A percentile compares a stretch with the other conserved stretches of the same genome.
phyloP scores from a whole-genome alignment of 23 red algal genomes.

The Gracilaria domingensis region DNA sequence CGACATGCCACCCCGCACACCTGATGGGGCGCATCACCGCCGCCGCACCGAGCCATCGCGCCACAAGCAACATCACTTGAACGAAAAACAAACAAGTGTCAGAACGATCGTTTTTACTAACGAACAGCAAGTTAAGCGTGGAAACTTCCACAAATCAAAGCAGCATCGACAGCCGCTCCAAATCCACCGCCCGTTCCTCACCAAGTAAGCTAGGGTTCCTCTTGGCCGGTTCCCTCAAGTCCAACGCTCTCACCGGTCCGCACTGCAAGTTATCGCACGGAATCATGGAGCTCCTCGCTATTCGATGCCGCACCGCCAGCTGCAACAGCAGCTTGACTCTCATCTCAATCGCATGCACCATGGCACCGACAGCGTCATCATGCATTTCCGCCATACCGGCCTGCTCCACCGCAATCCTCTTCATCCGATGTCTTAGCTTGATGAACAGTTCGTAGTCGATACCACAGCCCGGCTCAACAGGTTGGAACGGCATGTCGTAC shows the following conservation, averaged over 20 bases:
- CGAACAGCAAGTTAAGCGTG: constrained; percentile 33
- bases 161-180: constrained; percentile 72
- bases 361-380: constrained; percentile 74
- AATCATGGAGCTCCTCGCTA: not conserved
- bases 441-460: constrained; percentile 81
- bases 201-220: constrained; percentile 32
- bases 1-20: too few species aligned
- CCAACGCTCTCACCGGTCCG: constrained; percentile 44
- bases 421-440: constrained; percentile 66
- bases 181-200: constrained; percentile 52
- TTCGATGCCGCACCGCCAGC: constrained; percentile 36
- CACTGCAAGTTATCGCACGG: constrained; percentile 38
- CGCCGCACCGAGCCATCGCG: not conserved
- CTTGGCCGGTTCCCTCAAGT: constrained; percentile 48
- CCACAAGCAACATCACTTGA: not conserved
- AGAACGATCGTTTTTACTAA: constrained; percentile 23
- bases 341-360: constrained; percentile 59
- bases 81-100: not conserved
- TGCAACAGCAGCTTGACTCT: constrained; percentile 73
- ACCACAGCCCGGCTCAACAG: constrained; percentile 51
- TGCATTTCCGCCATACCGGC: constrained; percentile 54
- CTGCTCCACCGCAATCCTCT: constrained; percentile 34
- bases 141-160: constrained; percentile 9
- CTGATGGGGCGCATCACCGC: not conserved
- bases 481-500: constrained; percentile 84